Evolutionary conservation across 225 moss, liverwort and hornwort species (phyloP).

Genomic region (Pleurozium schreberi): DNA sequence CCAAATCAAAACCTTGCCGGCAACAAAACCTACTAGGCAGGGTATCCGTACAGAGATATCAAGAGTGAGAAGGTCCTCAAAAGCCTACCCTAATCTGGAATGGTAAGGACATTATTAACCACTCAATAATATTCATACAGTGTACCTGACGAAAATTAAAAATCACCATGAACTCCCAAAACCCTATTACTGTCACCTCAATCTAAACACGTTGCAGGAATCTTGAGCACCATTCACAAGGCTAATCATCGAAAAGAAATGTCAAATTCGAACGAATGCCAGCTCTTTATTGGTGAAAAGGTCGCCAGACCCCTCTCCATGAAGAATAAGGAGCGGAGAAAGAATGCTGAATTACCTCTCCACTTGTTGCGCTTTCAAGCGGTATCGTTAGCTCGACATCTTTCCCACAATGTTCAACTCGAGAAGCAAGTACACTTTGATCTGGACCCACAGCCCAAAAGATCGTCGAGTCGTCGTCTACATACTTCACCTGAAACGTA

Average conservation of each 20-base stretch:
- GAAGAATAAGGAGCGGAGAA: neutral
- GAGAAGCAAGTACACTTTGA: conserved; percentile 44
- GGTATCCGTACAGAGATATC: neutral
- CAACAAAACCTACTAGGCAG: neutral
- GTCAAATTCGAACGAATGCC: neutral
- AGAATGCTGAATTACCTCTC: conserved; percentile 54
- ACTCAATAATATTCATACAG: neutral
- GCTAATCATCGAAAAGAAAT: neutral
- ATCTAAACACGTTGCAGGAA: neutral
- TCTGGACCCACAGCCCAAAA: conserved; percentile 81
- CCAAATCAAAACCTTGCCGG: neutral
- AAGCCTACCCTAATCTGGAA: neutral
- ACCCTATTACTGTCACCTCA: neutral
- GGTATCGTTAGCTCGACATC: conserved; percentile 72
- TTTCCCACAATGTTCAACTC: conserved; percentile 82
- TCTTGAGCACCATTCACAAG: neutral
- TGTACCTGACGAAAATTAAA: neutral
- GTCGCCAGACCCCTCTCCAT: neutral
- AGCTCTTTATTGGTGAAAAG: neutral
- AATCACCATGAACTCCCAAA: neutral
- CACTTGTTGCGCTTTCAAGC: conserved; percentile 58
- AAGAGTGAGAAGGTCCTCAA: neutral
- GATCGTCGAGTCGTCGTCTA: conserved; percentile 85
- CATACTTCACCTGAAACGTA: conserved; percentile 69
- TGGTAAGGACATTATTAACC: neutral